Evolutionary conservation across 371 early-diverging fungal species (phyloP), one percentile per base, ranked within the genome.

Genomic region (Syncephalastrum contaminatum): DNA sequence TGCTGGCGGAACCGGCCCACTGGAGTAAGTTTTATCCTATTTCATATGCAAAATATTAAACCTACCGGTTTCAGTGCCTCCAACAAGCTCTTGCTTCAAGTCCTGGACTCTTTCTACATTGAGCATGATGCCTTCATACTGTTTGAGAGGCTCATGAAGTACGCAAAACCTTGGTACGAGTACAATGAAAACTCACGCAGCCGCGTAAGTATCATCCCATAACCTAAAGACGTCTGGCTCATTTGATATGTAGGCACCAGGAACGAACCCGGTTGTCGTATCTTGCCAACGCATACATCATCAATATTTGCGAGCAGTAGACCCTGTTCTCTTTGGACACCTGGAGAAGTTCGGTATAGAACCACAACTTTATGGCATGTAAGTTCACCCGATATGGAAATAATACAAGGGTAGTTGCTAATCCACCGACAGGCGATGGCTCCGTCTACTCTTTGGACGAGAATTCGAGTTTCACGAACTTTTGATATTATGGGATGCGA

Each of bases 281-380:
- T 79, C 81, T 16, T 86, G 93, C 70, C 75, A 83, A 62, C 76
- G 85, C 49, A 79, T 90, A 58, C 88, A 92, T 69, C 66, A 88
- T 61, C 83, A 90, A 39, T 70, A 86, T 56, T 75, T 96, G 27
- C 75, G 73, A 24, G 70, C 60, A 4, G 68, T 89, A 15, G 95
- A 96, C 64, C 77, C 80, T 14, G 76, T 83, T 12, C 77, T 95
- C 16, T 87, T 80, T 40, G 54, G 65, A 13, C 93, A 92, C 58
- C 61, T 96, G 48, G 83, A 79, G 47, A 63, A 65, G 39, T 80
- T 90, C 53, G 85, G 85, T 14, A 91, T 96, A 30, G 95, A 96
- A 58, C 97, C 97, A 3, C 97, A 96, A 64, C 81, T 96, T 12
- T 96, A 90, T 70, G 95, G 93, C 43, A 81, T 96, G 88, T 87